Evolutionary conservation across 805 yeast genomes (phyloP), one percentile per base, ranked within the genome.

Genomic region (Ascoidea rubescens): DNA sequence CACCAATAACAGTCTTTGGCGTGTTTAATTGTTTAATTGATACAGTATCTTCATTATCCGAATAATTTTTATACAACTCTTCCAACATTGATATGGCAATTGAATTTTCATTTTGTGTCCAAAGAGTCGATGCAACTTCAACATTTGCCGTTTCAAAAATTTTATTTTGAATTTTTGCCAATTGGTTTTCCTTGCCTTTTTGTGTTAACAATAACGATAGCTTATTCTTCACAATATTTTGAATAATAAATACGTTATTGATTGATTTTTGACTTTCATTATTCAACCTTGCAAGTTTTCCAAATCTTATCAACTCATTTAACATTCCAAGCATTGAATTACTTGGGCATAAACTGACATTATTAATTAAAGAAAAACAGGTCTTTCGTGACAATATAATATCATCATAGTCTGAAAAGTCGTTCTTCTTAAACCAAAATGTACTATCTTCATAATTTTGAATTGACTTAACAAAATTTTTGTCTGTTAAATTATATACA

Each of bases 231-330:
- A 68, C 62, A 17, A 77, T 55, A 32, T 67, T 63, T 50, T 73
- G 70, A 21, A 80, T 56, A 21, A 72, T 60, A 7, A 79, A 67
- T 0, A 80, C 67, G 0, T 80, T 67, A 54, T 73, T 78, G 2
- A 78, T 64, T 47, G 76, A 69, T 57, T 75, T 78, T 58, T 82
- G 88, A 5, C 57, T 62, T 45, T 71, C 72, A 0, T 58, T 56
- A 47, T 63, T 66, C 0, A 51, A 46, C 16, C 79, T 68, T 2
- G 80, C 66, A 28, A 71, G 54, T 30, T 64, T 60, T 8, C 73
- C 76, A 53, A 73, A 74, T 16, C 71, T 58, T 5, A 69, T 60
- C 3, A 77, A 57, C 53, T 78, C 83, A 54, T 49, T 62, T 8
- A 66, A 53, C n/a, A 71, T 49, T 52, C 68, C 69, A 48, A 71